A percentile compares a stretch with the other conserved stretches of the same genome.
Conservation (phyloP, 2,329 filamentous ascomycete genomes). For the Sporothrix protearum region DNA sequence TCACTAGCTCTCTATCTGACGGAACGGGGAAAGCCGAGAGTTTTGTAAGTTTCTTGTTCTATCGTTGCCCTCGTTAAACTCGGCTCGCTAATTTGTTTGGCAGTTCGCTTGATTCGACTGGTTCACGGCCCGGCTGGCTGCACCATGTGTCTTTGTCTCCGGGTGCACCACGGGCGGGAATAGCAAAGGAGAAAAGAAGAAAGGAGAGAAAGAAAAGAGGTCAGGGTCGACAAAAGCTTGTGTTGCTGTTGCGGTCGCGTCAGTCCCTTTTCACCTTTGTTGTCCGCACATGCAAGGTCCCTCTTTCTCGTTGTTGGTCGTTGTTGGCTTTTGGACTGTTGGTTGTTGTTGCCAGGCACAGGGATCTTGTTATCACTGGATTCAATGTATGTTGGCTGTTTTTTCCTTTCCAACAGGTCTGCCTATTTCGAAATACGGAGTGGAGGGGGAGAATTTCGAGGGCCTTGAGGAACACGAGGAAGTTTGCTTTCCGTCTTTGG, state of each 20-base stretch:
- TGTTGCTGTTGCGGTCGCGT: background rate
- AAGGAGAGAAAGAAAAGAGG: background rate
- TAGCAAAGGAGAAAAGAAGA: background rate
- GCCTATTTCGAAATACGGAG: background rate
- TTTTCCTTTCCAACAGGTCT: too few relatives aligned
- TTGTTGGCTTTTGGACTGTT: background rate
- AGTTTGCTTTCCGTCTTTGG: background rate
- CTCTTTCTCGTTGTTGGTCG: background rate
- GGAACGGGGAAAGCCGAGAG: background rate
- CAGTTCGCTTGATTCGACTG: background rate
- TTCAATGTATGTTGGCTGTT: background rate
- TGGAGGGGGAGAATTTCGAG: background rate
- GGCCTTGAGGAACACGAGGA: background rate
- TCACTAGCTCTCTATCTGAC: background rate
- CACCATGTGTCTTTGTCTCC: background rate
- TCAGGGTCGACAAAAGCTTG: background rate
- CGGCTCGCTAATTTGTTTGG: slow-evolving; percentile 4
- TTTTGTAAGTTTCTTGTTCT: background rate
- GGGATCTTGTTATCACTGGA: background rate
- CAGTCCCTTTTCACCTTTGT: background rate
- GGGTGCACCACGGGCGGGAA: background rate
- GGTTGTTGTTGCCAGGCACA: background rate
- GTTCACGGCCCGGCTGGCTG: slow-evolving; percentile 9
- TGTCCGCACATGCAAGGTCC: background rate
- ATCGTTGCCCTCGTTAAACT: background rate